Conservation (phyloP, 176 grass and related monocot species). For the Oryza officinalis region DNA sequence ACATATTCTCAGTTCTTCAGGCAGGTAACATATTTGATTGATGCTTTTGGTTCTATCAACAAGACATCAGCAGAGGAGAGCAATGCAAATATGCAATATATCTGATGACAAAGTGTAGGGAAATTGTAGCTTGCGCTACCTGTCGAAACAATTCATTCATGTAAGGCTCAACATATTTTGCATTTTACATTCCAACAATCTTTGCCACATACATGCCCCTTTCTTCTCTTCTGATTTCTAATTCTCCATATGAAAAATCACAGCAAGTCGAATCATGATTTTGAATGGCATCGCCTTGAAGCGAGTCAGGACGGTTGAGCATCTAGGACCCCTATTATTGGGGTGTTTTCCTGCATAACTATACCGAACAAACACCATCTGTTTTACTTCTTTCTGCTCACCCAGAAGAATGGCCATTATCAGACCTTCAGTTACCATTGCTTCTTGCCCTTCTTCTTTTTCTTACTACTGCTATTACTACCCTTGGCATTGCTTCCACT, state of each 20-base stretch:
- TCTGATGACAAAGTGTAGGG: neutral
- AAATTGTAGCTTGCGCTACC: neutral
- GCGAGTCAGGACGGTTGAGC: neutral
- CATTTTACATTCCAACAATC: conserved; percentile 13
- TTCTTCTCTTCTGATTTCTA: neutral
- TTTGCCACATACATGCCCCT: neutral
- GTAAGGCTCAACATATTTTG: neutral
- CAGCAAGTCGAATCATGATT: conserved; percentile 17
- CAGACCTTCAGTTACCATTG: conserved; percentile 55
- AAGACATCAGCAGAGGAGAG: neutral
- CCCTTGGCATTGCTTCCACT: conserved; percentile 47
- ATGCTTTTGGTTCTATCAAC: neutral
- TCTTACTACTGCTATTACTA: conserved; percentile 39
- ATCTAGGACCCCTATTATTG: neutral
- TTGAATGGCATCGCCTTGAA: neutral
- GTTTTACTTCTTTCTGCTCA: conserved; percentile 25
- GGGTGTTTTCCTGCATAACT: neutral
- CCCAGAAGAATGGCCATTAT: neutral
- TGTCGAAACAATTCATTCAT: conserved; percentile 3
- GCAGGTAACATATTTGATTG: neutral
- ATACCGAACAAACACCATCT: conserved; percentile 8
- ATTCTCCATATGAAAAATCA: neutral
- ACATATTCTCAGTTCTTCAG: too few species aligned
- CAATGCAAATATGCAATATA: too few species aligned
- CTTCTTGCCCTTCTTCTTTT: conserved; percentile 85